Conservation (phyloP, 345 rosid genomes). For the Rhodomyrtus tomentosa region DNA sequence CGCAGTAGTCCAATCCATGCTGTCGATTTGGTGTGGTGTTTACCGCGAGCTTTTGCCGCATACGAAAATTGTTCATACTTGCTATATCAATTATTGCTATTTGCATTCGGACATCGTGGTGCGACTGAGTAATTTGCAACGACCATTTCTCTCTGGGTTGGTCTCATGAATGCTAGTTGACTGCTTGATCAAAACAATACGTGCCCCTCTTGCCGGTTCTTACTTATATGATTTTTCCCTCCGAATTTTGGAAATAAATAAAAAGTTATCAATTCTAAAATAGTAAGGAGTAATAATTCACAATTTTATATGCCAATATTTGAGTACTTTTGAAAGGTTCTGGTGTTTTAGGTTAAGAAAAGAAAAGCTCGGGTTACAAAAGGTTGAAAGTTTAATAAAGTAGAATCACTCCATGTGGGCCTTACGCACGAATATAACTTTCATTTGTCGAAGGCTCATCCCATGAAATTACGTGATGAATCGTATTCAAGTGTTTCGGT, state of each 20-base stretch:
- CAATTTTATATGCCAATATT: background rate
- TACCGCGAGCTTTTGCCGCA: background rate
- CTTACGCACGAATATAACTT: background rate
- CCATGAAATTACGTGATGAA: background rate
- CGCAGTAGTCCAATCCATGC: background rate
- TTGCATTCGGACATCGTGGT: background rate
- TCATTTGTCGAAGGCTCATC: background rate
- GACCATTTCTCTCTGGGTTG: background rate
- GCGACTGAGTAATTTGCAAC: background rate
- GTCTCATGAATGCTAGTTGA: background rate
- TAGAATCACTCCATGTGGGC: background rate
- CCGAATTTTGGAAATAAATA: background rate
- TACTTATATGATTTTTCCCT: background rate
- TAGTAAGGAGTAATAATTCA: background rate
- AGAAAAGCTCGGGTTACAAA: background rate
- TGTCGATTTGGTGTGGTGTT: background rate
- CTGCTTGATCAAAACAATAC: background rate
- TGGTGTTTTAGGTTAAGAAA: background rate
- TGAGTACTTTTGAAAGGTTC: background rate
- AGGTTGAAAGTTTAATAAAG: background rate
- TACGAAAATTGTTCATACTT: background rate
- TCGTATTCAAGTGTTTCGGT: background rate
- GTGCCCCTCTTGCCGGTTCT: background rate
- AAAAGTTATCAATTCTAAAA: background rate
- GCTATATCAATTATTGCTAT: background rate